phyloP scores from a whole-genome alignment of 1,284 basidiomycete species.

The Ganoderma multipileum region DNA sequence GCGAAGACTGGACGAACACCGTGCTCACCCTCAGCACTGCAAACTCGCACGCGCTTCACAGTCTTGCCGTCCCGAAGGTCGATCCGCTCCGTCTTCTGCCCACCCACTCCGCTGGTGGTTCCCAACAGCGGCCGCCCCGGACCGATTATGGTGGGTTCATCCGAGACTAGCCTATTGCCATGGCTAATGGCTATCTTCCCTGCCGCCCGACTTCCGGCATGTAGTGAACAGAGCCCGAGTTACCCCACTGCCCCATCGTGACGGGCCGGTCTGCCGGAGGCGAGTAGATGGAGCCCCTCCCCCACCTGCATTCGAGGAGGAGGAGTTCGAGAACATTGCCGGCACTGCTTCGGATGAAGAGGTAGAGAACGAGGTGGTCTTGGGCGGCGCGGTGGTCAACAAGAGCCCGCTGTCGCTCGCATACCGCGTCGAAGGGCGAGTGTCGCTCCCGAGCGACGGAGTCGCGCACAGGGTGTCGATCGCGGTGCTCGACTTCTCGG shows the following conservation, averaged over 20 bases:
- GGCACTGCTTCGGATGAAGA: background rate
- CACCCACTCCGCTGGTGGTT: background rate
- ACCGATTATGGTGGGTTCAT: background rate
- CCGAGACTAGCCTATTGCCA: background rate
- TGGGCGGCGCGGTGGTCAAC: slow-evolving; percentile 3
- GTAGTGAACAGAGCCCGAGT: too few species aligned
- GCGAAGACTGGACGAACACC: slow-evolving; percentile 64
- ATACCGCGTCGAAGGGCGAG: slow-evolving; percentile 54
- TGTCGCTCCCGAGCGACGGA: slow-evolving; percentile 59
- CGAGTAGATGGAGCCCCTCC: background rate
- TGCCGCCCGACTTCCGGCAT: background rate
- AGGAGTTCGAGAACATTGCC: background rate
- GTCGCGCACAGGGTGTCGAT: slow-evolving; percentile 60
- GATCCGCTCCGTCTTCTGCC: background rate
- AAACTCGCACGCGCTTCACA: slow-evolving; percentile 13
- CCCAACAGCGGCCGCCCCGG: background rate
- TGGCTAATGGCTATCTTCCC: background rate
- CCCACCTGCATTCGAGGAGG: background rate
- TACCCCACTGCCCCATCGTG: too few species aligned
- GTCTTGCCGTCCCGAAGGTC: slow-evolving; percentile 15
- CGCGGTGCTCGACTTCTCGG: slow-evolving; percentile 54
- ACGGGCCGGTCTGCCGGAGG: too few species aligned
- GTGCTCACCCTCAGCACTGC: slow-evolving; percentile 21
- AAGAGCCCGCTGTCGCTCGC: slow-evolving; percentile 54
- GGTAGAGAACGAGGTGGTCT: background rate